Evolutionary conservation across 148 eudicot genomes (phyloP).

Genomic region (Agrostemma githago): DNA sequence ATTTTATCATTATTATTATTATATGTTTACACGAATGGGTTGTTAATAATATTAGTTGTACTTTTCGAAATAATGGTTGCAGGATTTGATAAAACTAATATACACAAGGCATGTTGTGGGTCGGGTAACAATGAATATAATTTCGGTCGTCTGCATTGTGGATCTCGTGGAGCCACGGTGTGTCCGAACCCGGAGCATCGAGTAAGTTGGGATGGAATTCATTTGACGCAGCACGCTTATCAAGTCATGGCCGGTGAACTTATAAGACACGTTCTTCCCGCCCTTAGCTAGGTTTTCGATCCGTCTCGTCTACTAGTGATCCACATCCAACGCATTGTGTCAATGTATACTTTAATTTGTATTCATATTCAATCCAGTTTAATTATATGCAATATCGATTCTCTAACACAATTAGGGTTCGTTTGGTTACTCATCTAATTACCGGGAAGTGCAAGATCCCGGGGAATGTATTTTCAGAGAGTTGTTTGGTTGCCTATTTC

Average conservation of each 20-base stretch:
- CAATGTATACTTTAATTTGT: too few species aligned
- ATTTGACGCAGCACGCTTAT: slow-evolving; percentile 38
- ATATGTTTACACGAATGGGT: too few species aligned
- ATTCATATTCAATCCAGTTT: too few species aligned
- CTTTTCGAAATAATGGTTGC: background rate
- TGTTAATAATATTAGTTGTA: too few species aligned
- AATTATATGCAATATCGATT: too few species aligned
- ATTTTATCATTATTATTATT: too few species aligned
- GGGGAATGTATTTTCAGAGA: too few species aligned
- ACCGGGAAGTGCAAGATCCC: too few species aligned
- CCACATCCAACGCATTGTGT: background rate
- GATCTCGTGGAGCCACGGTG: slow-evolving; percentile 11
- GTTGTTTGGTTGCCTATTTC: too few species aligned
- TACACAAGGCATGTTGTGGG: slow-evolving; percentile 44
- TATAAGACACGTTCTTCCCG: background rate
- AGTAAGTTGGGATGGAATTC: slow-evolving; percentile 47
- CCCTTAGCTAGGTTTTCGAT: slow-evolving; percentile 9
- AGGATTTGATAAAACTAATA: slow-evolving; percentile 26
- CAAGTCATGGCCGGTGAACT: slow-evolving; percentile 22
- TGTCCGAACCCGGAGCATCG: slow-evolving; percentile 28
- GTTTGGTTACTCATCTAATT: too few species aligned
- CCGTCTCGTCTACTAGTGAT: background rate
- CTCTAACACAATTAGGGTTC: too few species aligned
- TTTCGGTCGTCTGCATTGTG: slow-evolving; percentile 1
- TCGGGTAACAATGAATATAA: slow-evolving; percentile 22